Percentiles rank a stretch among this genome's conserved stretches.
Evolutionary conservation across 2,329 filamentous ascomycete genomes (phyloP).

Genomic region (Ophiostoma ulmi): DNA sequence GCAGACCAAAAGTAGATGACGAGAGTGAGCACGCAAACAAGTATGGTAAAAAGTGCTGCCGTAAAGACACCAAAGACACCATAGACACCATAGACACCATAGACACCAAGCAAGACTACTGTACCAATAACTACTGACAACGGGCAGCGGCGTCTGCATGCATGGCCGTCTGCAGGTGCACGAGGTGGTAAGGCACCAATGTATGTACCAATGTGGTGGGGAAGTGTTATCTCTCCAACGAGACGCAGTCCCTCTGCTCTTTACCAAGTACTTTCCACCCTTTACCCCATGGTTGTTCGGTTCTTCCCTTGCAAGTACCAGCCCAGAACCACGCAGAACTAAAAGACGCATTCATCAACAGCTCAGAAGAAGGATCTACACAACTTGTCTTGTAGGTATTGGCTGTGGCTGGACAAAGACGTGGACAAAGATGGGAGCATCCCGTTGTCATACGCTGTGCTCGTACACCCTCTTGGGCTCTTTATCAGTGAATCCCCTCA

Average conservation of each 20-base stretch:
- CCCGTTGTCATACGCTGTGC: not conserved
- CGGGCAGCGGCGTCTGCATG: constrained; percentile 9
- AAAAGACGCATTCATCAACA: no score
- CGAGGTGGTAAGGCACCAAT: not conserved
- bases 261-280: not conserved
- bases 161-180: constrained; percentile 1
- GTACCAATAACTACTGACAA: constrained; percentile 5
- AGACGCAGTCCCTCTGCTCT: not conserved
- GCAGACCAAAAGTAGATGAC: not conserved
- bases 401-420: not conserved
- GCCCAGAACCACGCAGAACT: no score
- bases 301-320: not conserved
- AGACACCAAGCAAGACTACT: not conserved
- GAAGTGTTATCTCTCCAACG: not conserved
- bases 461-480: constrained; percentile 1
- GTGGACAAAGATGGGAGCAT: not conserved
- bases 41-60: not conserved
- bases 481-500: not conserved
- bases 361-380: not conserved
- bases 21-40: not conserved
- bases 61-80: not conserved
- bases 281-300: no score
- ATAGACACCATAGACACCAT: not conserved
- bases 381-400: not conserved
- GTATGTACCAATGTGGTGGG: not conserved